Base-by-base conservation (phyloP, 2,329 filamentous ascomycete species). In the Dactylellina leptospora region DNA sequence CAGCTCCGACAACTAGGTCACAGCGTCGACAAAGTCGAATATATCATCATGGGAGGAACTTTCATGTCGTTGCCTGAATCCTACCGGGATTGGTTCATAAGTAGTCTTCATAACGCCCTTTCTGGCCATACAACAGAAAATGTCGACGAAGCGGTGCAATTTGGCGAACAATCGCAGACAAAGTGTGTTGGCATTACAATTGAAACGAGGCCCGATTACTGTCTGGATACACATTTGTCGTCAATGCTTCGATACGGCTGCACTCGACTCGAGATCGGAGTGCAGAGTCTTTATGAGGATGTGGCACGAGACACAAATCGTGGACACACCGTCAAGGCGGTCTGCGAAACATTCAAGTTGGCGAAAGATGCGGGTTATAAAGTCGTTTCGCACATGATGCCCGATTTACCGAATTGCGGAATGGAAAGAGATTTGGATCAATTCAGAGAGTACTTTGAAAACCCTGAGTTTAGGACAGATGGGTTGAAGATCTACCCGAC, bases 351-450 rank as follows among this genome's bases (percentile, higher is more conserved):
- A 0, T 99, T 99, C 79, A 96, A 91, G 76, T 84, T 97, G n/a
- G 88, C 95, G 74, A 99, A 99, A 81, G 96, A 99, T 80, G 92
- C 96, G 4, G 95, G 95, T 0, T 99, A 96, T 85, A 99, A 99
- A 80, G 95, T 99, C 0, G 95, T 99, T 74, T 96, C 91, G 75
- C 95, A 99, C 81, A 99, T 99, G 95, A 99, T 99, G 95, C 95
- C 95, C 0, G 95, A 99, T 79, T 82, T 99, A 50, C 95, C 95
- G 2, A 99, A 99, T 77, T 95, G 99, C 1, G 95, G 95, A 63
- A 96, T 97, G 90, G 96, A 99, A 81, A 89, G 95, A 77, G 95
- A 99, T 79, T 84, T 99, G 44, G 93, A 96, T 78, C 95, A 99
- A 77, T 99, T 99, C 81, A 86, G 91, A 74, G 96, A 99, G 79